Base-by-base conservation (phyloP, 1,284 basidiomycete genomes). In the Ustilago bromivora region DNA sequence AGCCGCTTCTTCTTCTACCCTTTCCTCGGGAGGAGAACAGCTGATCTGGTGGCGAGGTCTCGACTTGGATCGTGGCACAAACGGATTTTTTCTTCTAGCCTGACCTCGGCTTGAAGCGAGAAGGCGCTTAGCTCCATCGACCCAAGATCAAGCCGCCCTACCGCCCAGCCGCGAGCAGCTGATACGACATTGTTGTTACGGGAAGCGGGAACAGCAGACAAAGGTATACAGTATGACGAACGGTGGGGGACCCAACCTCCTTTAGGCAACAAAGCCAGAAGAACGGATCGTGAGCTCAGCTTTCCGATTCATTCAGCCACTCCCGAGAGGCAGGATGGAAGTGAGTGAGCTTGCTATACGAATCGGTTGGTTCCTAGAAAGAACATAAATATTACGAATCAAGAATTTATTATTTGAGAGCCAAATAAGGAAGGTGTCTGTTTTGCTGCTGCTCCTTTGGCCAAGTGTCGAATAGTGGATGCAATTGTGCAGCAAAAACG, bases 371-470 rank as follows among this genome's bases (percentile, higher is more conserved):
- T 46, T 46, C 43, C 43, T 46, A 46, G 43, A 41, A 41, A 15
- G 12, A 41, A 41, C 12, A 17, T 23, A 46, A 46, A 23, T 23
- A 23, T 7, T 19, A 19, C n/a, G 23, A 46, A 23, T 46, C 6
- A 19, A 46, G 11, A 46, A 15, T 46, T 19, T 11, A 46, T 17
- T 41, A 12, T 17, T 15, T 17, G 19, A n/a, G 23, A 49, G 43
- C 65, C 59, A 35, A 41, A 55, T 69, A 60, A 28, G 66, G 66
- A 69, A 63, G 57, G 66, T 62, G 57, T 57, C 13, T 54, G n/a
- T 53, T 36, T 19, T 28, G 23, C 23, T 28, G 23, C 2, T 28
- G 23, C 23, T 23, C n/a, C 54, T 9, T 17, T 13, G 10, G 12
- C 19, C 3, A 17, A 57, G 55, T 57, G 56, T 56, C 54, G 55